Conservation (phyloP, 495 filamentous ascomycete species). For the Aspergillus campestris region DNA sequence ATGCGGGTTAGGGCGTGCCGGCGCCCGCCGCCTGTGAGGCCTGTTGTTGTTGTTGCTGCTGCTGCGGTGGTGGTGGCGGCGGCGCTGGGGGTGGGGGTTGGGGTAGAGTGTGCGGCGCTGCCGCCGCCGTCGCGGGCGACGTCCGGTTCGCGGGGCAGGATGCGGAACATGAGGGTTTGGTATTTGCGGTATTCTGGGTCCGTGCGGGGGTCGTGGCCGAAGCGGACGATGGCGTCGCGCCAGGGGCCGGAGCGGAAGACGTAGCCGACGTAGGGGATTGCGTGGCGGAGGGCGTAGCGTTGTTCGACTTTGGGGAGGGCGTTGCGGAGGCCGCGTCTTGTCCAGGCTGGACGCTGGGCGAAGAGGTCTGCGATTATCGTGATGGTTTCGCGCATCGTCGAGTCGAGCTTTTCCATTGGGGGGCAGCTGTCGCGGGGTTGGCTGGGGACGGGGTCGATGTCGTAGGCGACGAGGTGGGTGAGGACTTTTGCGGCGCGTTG, state of each 20-base stretch:
- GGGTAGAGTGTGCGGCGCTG: not conserved
- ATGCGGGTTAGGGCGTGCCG: constrained; percentile 18
- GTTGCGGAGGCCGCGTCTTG: constrained; percentile 70
- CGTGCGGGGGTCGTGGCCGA: constrained; percentile 75
- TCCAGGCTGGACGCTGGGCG: constrained; percentile 73
- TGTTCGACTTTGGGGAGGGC: constrained; percentile 38
- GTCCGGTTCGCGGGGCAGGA: constrained; percentile 65
- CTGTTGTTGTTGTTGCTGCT: constrained; percentile 60
- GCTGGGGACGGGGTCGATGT: constrained; percentile 43
- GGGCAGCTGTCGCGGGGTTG: constrained; percentile 41
- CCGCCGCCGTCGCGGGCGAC: constrained; percentile 71
- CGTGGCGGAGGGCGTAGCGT: constrained; percentile 50
- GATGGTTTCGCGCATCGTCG: constrained; percentile 50
- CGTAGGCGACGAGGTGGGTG: constrained; percentile 54
- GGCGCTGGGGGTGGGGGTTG: not conserved
- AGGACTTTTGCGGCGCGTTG: constrained; percentile 41
- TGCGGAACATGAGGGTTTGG: constrained; percentile 77
- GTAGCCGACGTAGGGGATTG: constrained; percentile 73
- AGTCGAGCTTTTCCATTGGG: constrained; percentile 36
- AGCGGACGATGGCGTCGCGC: constrained; percentile 74
- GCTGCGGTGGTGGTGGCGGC: constrained; percentile 14
- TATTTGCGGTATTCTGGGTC: constrained; percentile 69
- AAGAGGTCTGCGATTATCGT: constrained; percentile 51
- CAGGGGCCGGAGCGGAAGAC: constrained; percentile 85
- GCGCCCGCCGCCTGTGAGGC: constrained; percentile 41